Base-by-base conservation (phyloP, 2,329 filamentous ascomycete genomes). In the Penicillium brevicompactum region DNA sequence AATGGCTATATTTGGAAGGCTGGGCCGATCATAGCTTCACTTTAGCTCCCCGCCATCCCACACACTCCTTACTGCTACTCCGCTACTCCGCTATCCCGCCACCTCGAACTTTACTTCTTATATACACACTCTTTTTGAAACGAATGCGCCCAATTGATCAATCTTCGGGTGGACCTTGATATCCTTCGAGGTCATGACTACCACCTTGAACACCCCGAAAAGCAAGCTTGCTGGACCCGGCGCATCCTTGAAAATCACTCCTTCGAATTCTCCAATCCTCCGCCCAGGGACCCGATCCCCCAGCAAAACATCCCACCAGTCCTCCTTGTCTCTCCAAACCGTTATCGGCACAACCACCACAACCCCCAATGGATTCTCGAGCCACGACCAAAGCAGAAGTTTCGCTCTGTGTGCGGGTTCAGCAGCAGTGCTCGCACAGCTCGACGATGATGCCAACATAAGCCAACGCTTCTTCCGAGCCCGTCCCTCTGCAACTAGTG, bases 361-460 rank as follows among this genome's bases (percentile, higher is more conserved):
- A 63, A 90, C 89, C 4, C 88, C 91, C 40, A 92, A 89, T 70
- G 91, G 90, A 59, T 96, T 99, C 74, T 92, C 95, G 70, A 87
- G 85, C 60, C 86, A 93, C 57, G 80, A 88, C 40, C 84, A 87
- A 11, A 87, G 83, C 50, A 78, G 78, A 53, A 81, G 81, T 48
- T 96, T 97, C 74, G 92, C 92, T 52, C 94, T 96, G 72, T 92
- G 92, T 60, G 93, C 94, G 8, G 94, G 94, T 52, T 94, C 92
- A 9, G 91, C 93, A 42, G 93, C 91, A n/a, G 91, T 99, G 0
- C 85, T 97, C 16, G 91, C 92, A 7, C 87, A 90, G 63, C 81
- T 97, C 49, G 85, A 91, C 60, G 84, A 86, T 49, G 81, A 89
- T 31, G 69, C 82, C 58, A 74, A 78, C 56, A 75, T 87, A 67